phyloP scores from a whole-genome alignment of 345 rosid species.

The Gynandropsis gynandra region DNA sequence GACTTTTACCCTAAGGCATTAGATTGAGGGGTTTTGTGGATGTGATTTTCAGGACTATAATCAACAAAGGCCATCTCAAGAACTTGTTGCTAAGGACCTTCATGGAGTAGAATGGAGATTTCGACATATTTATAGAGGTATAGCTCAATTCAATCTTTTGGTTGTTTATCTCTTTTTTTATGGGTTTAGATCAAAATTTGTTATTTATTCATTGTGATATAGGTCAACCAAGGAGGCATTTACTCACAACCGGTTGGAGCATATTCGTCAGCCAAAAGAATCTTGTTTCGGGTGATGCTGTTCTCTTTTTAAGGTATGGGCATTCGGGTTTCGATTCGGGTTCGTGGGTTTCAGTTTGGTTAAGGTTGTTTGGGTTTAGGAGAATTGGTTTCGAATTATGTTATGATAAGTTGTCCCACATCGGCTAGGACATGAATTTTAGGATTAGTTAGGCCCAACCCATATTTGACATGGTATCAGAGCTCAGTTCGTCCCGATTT shows the following conservation, averaged over 20 bases:
- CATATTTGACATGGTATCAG: too few relatives aligned
- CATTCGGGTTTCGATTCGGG: too few relatives aligned
- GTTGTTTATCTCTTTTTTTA: conserved; percentile 13
- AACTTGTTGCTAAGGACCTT: conserved; percentile 78
- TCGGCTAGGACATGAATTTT: too few relatives aligned
- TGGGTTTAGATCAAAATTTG: conserved; percentile 4
- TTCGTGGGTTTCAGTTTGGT: too few relatives aligned
- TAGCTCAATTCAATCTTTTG: conserved; percentile 6
- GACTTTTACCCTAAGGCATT: neutral
- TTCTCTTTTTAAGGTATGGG: conserved; percentile 78
- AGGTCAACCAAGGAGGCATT: conserved; percentile 99
- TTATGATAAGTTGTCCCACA: too few relatives aligned
- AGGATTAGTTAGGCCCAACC: too few relatives aligned
- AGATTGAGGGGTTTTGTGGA: conserved; percentile 8
- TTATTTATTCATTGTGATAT: conserved; percentile 21
- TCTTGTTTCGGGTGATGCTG: conserved; percentile 91
- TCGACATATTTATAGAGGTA: conserved; percentile 86
- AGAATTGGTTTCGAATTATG: too few relatives aligned
- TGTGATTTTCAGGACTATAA: conserved; percentile 56
- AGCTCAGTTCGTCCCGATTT: too few relatives aligned
- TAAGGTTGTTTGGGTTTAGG: too few relatives aligned
- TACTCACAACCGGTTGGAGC: conserved; percentile 97
- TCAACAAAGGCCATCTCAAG: conserved; percentile 88
- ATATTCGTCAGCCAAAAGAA: conserved; percentile 84
- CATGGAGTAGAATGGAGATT: conserved; percentile 90